These are phyloP conservation scores for Trichoderma atrobrunneum DNA, from an alignment of 2,329 filamentous ascomycete genomes.

Conservation along the genomic window DNA sequence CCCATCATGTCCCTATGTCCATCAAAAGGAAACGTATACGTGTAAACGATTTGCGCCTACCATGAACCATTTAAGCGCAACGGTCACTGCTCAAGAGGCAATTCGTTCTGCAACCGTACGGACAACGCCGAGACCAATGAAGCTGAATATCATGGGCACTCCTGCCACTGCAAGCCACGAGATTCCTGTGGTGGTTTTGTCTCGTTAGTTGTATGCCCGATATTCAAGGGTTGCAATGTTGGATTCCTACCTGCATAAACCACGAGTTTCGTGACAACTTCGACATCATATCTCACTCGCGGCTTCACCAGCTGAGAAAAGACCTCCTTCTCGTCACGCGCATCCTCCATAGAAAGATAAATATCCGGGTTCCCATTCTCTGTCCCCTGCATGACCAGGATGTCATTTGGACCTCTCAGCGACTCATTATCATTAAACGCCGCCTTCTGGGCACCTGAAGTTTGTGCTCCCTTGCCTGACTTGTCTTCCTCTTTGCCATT, in stretches of 20 bases:
- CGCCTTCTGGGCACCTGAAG: slow-evolving; percentile 45
- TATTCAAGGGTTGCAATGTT: background rate
- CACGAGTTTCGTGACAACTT: slow-evolving; percentile 94
- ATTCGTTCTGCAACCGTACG: slow-evolving; percentile 28
- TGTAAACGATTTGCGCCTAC: background rate
- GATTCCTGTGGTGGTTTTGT: slow-evolving; percentile 57
- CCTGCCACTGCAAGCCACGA: slow-evolving; percentile 74
- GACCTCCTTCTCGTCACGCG: slow-evolving; percentile 70
- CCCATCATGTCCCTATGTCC: background rate
- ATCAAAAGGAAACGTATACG: background rate
- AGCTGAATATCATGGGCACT: slow-evolving; percentile 70
- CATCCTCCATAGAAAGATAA: slow-evolving; percentile 39
- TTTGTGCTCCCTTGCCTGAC: slow-evolving; percentile 39
- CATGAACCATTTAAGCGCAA: background rate
- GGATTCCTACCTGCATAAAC: slow-evolving; percentile 76
- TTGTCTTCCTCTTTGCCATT: slow-evolving; percentile 38
- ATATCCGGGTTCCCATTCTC: slow-evolving; percentile 36
- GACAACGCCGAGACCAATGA: slow-evolving; percentile 50
- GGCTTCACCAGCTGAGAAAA: slow-evolving; percentile 82
- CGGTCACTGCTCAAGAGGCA: background rate
- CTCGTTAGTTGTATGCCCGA: slow-evolving; percentile 18
- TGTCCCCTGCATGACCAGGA: slow-evolving; percentile 36
- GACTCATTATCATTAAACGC: slow-evolving; percentile 63
- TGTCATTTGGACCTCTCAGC: slow-evolving; percentile 68
- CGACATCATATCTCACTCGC: slow-evolving; percentile 93